Evolutionary conservation across 306 rosid genomes (phyloP), one percentile per base, ranked within the genome.

Genomic region (Cucurbita argyrosperma): DNA sequence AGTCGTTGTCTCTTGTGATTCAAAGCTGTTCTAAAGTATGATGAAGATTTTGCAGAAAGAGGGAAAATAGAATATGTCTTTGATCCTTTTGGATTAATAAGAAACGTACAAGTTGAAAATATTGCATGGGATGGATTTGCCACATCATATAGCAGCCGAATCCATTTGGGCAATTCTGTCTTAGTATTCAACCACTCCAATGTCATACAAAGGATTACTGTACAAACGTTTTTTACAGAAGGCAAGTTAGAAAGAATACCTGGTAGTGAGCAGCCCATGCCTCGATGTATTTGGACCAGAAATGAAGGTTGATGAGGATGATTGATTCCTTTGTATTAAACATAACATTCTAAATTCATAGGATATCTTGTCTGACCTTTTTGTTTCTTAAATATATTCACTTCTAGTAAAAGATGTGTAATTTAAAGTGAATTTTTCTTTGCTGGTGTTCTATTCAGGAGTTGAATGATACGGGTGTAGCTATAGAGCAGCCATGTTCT

Each of bases 381-480:
- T 46, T 68, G 54, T 46, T 47, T 68, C 74, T 46, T 50, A 46
- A 46, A 13, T 47, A 21, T 47, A 23, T 68, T 68, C 5, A 21
- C 0, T 42, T 40, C 16, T 18, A n/a, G 35, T 42, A 10, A 40
- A 40, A n/a, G 54, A 45, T 66, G 52, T 66, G 38, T 45, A 66
- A n/a, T 61, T 23, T 61, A 39, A 62, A 37, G 53, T 60, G 74
- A 62, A 11, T 47, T 62, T 75, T 74, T 63, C 74, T 80, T 52
- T 80, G 61, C 53, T 81, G 61, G 59, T 76, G 77, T 77, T 77
- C 59, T 72, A 75, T 83, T 74, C 85, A 89, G 96, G 85, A 74
- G 66, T 55, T 68, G 74, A 68, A 26, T 26, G 21, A 71, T 59
- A 15, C 66, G 71, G 82, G 23, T 81, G 74, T 80, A 74, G 86